Evolutionary conservation across 2,329 filamentous ascomycete species (phyloP), one percentile per base, ranked within the genome.

Genomic region (Exophiala bonariae): DNA sequence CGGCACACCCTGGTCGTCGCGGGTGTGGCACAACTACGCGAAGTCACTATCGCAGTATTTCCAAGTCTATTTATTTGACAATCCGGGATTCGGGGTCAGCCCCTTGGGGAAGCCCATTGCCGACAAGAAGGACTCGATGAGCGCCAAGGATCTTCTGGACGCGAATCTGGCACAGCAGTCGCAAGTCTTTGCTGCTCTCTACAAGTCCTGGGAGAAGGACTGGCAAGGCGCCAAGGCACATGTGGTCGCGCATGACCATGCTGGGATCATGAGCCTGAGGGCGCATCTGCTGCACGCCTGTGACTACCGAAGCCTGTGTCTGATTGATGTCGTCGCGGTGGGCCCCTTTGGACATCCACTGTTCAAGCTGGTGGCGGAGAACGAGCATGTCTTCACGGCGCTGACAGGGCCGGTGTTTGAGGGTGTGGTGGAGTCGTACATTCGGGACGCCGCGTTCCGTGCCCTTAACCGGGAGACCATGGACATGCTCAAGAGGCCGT

Each of bases 1-100:
- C 47, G 73, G 73, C 42, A 76, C 73, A 0, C 73, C 73, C 0
- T 76, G 72, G 72, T 73, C 71, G 2, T 73, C 69, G 1, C 54
- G 47, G 0, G 62, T 74, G 7, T 76, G 70, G 68, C 37, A 49
- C 0, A 58, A 61, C 1, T 63, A 68, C 14, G 69, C 68, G 1
- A 50, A 61, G 22, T 57, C 68, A 2, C 56, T 76, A 1, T 58
- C 66, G 3, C 53, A 56, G 2, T 60, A 62, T 13, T 70, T 67
- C 41, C 61, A 61, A 9, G 64, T 75, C 39, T 69, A 75, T 48
- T 58, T 76, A 10, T 75, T 71, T 47, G 73, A 76, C 46, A 66
- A 71, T 10, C 69, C 72, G 3, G 73, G 73, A 0, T 76, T 73
- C 43, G 72, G 73, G 9, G 48, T 61, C 3, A 70, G 66, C 0